These are phyloP conservation scores for Cercospora nicotianae DNA, from an alignment of 2,329 filamentous ascomycete genomes.

Conservation along the genomic window DNA sequence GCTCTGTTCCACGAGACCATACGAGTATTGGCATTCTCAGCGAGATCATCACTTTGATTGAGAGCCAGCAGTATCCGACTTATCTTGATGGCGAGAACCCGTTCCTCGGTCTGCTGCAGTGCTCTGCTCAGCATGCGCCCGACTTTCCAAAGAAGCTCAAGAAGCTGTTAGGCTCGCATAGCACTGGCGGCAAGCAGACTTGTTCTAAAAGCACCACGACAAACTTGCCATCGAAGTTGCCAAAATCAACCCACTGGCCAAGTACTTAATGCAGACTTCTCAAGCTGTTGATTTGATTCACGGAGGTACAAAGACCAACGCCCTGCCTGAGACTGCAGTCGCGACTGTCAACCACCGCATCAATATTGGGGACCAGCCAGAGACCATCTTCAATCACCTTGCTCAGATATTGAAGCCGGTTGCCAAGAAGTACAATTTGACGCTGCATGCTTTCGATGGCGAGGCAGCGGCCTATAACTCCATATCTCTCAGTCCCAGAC, in stretches of 20 bases:
- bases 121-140: constrained; percentile 58
- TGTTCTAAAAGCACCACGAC: constrained; percentile 41
- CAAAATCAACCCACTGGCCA: constrained; percentile 44
- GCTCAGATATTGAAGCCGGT: constrained; percentile 50
- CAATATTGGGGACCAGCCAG: constrained; percentile 55
- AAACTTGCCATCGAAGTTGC: constrained; percentile 39
- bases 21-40: constrained; percentile 69
- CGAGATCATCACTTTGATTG: constrained; percentile 66
- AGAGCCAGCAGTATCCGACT: constrained; percentile 58
- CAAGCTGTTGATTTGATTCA: constrained; percentile 57
- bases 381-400: constrained; percentile 50
- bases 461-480: constrained; percentile 38
- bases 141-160: constrained; percentile 44
- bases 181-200: constrained; percentile 32
- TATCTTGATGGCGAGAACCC: constrained; percentile 55
- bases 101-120: constrained; percentile 57
- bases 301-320: constrained; percentile 60
- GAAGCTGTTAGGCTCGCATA: constrained; percentile 34
- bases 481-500: constrained; percentile 34
- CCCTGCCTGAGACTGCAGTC: constrained; percentile 56
- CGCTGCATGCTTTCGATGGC: constrained; percentile 51
- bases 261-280: constrained; percentile 59
- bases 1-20: constrained; percentile 56
- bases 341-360: constrained; percentile 59
- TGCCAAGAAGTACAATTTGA: constrained; percentile 51